These are phyloP conservation scores for Ormosia emarginata DNA, from an alignment of 306 rosid genomes.

Conservation along the genomic window DNA sequence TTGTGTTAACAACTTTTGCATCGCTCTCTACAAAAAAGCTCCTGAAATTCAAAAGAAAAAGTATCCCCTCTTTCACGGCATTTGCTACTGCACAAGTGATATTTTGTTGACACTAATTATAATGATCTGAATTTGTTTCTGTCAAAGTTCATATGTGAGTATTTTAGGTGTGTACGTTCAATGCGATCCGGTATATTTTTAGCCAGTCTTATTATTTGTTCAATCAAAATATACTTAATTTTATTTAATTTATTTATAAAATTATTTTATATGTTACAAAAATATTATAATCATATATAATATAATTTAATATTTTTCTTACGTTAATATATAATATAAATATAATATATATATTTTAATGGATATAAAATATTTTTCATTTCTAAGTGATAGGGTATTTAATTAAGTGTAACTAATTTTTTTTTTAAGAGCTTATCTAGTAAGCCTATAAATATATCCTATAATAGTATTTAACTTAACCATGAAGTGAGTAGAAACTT, in stretches of 20 bases:
- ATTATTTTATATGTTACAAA: too few relatives aligned
- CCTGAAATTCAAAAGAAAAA: constrained; percentile 1
- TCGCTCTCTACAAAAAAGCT: not conserved
- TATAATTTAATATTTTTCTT: too few relatives aligned
- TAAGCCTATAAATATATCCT: not conserved
- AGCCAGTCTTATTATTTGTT: too few relatives aligned
- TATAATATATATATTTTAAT: too few relatives aligned
- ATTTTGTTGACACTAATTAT: not conserved
- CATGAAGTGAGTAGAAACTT: not conserved
- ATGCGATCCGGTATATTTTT: too few relatives aligned
- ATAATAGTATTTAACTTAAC: not conserved
- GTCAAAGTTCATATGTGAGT: not conserved
- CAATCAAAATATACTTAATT: too few relatives aligned
- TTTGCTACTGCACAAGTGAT: not conserved
- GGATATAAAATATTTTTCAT: too few relatives aligned
- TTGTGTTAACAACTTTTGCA: not conserved
- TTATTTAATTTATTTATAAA: too few relatives aligned
- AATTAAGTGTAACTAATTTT: not conserved
- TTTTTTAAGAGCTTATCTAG: not conserved
- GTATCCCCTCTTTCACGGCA: not conserved
- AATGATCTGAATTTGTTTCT: too few relatives aligned
- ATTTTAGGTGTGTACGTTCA: not conserved
- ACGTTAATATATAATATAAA: too few relatives aligned
- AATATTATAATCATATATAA: too few relatives aligned
- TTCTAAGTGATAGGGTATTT: too few relatives aligned